Base-by-base conservation (phyloP, 2,329 filamentous ascomycete species). In the Hymenoscyphus linearis region DNA sequence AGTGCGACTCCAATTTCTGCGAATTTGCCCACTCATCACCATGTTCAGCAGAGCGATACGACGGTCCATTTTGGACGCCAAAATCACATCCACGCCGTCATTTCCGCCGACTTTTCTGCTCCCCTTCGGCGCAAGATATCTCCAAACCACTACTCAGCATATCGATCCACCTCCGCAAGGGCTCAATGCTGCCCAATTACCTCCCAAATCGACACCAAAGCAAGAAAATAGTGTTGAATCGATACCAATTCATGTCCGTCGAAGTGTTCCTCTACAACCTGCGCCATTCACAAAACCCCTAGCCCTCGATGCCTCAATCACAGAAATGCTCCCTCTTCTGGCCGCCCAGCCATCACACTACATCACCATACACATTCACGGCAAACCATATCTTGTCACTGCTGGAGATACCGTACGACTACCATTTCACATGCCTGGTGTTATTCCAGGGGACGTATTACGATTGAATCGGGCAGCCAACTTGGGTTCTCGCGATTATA, bases 401-500 rank as follows among this genome's bases (percentile, higher is more conserved):
- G 78, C 81, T 52, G 90, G 90, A 67, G 90, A 95, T 77, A 80
- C 82, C 62, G 76, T 95, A 57, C 89, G 89, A 37, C 84, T 95
- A 58, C 90, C 90, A 5, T 93, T 93, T 79, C 83, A 83, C 69
- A 91, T 95, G 86, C 85, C 86, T 2, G 85, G 83, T 27, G 89
- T 91, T 4, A 77, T 82, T 7, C 87, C 92, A 0, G 95, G 95
- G 34, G 93, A 98, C 73, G 79, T 96, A 40, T 81, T 99, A 63
- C 89, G 93, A 6, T 82, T 99, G 61, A 93, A 96, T 77, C 88
- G 92, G 60, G 95, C 92, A 26, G 88, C 85, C 47, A 80, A 88
- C 59, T 78, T 99, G 52, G 95, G 95, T 31, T 93, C 88, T 67
- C 83, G 95, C 65, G 93, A 98, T 75, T 96, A 90, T 77, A 97